These are phyloP conservation scores for Calamus simplicifolius DNA, from an alignment of 176 grass and related monocot species.

Conservation along the genomic window DNA sequence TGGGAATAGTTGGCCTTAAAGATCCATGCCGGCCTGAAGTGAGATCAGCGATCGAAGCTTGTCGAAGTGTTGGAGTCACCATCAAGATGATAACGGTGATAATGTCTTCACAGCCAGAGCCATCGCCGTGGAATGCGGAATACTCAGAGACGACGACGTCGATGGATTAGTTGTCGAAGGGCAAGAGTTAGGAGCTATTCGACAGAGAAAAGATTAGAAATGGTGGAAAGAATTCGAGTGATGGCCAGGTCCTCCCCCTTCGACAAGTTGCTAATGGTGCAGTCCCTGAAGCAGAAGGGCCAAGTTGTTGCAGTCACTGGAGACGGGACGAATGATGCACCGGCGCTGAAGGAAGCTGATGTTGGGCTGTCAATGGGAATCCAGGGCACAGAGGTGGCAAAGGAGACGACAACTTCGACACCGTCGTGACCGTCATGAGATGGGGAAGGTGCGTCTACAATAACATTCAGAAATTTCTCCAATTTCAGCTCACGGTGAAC, in stretches of 20 bases:
- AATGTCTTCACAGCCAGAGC: conserved; percentile 69
- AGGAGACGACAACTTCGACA: conserved; percentile 88
- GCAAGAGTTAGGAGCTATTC: conserved; percentile 54
- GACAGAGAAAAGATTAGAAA: conserved; percentile 29
- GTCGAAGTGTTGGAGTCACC: conserved; percentile 37
- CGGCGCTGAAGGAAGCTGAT: conserved; percentile 76
- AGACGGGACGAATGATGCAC: conserved; percentile 71
- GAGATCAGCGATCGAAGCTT: conserved; percentile 37
- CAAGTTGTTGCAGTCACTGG: conserved; percentile 78
- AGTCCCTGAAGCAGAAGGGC: conserved; percentile 63
- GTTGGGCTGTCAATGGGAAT: conserved; percentile 81
- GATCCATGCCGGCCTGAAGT: conserved; percentile 83
- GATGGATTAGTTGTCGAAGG: conserved; percentile 56
- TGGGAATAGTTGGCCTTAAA: conserved; percentile 73
- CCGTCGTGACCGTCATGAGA: conserved; percentile 55
- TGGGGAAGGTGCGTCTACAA: conserved; percentile 85
- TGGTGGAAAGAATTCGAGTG: conserved; percentile 42
- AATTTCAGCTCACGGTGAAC: conserved; percentile 90
- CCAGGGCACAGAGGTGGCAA: conserved; percentile 83
- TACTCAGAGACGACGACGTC: conserved; percentile 19
- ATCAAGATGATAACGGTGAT: conserved; percentile 91
- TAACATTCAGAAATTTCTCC: conserved; percentile 81
- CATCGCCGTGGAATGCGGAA: conserved; percentile 76
- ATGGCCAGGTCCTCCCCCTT: conserved; percentile 58
- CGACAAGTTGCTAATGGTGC: conserved; percentile 67